phyloP scores from a whole-genome alignment of 495 filamentous ascomycete genomes.

The Penicillium coffeae region DNA sequence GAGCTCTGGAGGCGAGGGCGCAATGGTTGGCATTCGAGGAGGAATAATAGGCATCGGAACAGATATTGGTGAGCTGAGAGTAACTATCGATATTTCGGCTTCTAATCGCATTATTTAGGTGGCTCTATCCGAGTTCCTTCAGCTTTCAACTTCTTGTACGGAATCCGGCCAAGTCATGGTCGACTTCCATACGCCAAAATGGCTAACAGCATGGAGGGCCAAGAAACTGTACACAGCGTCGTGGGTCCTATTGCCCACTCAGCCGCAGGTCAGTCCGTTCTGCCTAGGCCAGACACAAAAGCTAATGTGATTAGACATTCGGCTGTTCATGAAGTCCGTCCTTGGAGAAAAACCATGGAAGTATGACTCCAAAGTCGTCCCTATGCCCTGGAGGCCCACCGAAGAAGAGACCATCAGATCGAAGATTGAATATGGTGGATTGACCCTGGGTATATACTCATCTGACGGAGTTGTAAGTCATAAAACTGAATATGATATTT shows the following conservation, averaged over 20 bases:
- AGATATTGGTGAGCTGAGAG: conserved; percentile 26
- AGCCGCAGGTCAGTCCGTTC: conserved; percentile 28
- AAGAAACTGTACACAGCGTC: conserved; percentile 34
- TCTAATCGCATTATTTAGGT: conserved; percentile 16
- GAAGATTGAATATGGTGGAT: conserved; percentile 21
- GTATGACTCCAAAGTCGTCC: conserved; percentile 29
- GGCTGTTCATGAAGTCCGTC: conserved; percentile 34
- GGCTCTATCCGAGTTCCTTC: conserved; percentile 50
- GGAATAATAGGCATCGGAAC: conserved; percentile 36
- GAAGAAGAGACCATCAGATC: conserved; percentile 19
- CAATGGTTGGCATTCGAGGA: conserved; percentile 34
- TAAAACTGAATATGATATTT: neutral
- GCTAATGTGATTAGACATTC: conserved; percentile 16
- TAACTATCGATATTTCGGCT: conserved; percentile 8
- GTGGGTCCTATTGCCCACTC: conserved; percentile 36
- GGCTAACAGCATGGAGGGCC: conserved; percentile 28
- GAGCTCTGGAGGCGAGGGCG: conserved; percentile 40
- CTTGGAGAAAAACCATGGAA: conserved; percentile 29
- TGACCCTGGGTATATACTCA: conserved; percentile 24
- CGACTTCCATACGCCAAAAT: conserved; percentile 39
- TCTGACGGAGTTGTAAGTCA: conserved; percentile 19
- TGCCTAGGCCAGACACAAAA: neutral
- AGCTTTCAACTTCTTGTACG: conserved; percentile 44
- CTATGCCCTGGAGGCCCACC: conserved; percentile 23
- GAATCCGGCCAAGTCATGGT: conserved; percentile 37